A percentile compares a stretch with the other conserved stretches of the same genome.
Evolutionary conservation across 129 eudicot species (phyloP).

Genomic region (Glebionis coronaria): DNA sequence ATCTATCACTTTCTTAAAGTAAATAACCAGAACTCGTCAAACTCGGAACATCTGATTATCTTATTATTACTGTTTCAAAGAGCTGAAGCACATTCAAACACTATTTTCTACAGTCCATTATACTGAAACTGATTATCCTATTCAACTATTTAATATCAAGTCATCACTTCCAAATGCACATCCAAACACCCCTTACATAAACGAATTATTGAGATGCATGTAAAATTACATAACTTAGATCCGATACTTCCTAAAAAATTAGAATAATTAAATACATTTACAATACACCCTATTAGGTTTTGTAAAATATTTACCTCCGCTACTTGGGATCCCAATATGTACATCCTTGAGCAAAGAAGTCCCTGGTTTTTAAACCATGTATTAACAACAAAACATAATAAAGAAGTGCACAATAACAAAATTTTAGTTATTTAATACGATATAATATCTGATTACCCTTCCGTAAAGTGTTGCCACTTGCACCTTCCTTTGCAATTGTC

Average conservation of each 20-base stretch:
- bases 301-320: slow-evolving; percentile 64
- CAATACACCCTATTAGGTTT: slow-evolving; percentile 1
- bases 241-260: not conserved
- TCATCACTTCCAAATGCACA: not conserved
- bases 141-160: not conserved
- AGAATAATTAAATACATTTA: not conserved
- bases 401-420: slow-evolving; percentile 12
- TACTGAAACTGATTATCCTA: not conserved
- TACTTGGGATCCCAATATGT: slow-evolving; percentile 74
- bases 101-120: no score
- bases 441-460: slow-evolving; percentile 47
- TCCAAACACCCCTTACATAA: slow-evolving; percentile 1
- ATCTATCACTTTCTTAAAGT: no score
- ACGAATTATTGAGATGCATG: not conserved
- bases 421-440: not conserved
- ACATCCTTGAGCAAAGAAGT: slow-evolving; percentile 83
- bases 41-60: no score
- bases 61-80: no score
- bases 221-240: not conserved
- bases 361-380: slow-evolving; percentile 42
- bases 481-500: slow-evolving; percentile 36
- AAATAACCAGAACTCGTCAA: no score
- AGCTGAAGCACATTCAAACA: no score
- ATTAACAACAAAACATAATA: slow-evolving; percentile 15
- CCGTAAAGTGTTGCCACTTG: slow-evolving; percentile 38